Evolutionary conservation across 306 rosid species (phyloP), one percentile per base, ranked within the genome.

Genomic region (Cucumis cinereus): DNA sequence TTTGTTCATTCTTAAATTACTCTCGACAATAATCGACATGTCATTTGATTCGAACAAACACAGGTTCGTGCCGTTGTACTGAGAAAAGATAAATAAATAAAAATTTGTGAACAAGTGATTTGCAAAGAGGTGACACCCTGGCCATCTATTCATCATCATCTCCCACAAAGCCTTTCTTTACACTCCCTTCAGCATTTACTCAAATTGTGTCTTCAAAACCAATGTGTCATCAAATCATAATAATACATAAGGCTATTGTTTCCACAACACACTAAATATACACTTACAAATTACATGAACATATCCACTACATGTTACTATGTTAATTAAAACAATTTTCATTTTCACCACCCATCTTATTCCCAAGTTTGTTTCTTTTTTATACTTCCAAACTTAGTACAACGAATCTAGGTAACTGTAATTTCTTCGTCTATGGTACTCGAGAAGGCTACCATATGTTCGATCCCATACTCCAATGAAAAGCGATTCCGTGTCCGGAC

Each of bases 401-500:
- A 90, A 75, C 81, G 80, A 86, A 77, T 92, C 93, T 0, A 92
- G 89, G 81, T 90, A 90, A 24, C 55, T 52, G 73, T 85, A 90
- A 70, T 86, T 81, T 81, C 92, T 81, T 57, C 77, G 77, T 26
- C 98, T 85, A 8, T 87, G 89, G 79, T 83, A 89, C 88, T 92
- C 96, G 11, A 92, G 91, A 57, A 92, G 96, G 82, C 98, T 88
- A 78, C 98, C 93, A 49, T 90, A 90, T 17, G 92, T 90, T 57
- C 92, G 98, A 83, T 92, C 93, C 93, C 92, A 90, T 30, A 88
- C 91, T 40, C 98, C 98, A 0, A 92, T 75, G 59, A 92, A 92
- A 41, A 92, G 96, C 0, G 96, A 88, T 77, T 92, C 96, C 0
- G 98, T 87, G 81, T 92, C 98, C 0, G 98, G 98, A 86, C 98